Percentiles rank a stretch among this genome's conserved stretches.
Conservation (phyloP, 1,284 basidiomycete genomes). For the Pterula multifida region DNA sequence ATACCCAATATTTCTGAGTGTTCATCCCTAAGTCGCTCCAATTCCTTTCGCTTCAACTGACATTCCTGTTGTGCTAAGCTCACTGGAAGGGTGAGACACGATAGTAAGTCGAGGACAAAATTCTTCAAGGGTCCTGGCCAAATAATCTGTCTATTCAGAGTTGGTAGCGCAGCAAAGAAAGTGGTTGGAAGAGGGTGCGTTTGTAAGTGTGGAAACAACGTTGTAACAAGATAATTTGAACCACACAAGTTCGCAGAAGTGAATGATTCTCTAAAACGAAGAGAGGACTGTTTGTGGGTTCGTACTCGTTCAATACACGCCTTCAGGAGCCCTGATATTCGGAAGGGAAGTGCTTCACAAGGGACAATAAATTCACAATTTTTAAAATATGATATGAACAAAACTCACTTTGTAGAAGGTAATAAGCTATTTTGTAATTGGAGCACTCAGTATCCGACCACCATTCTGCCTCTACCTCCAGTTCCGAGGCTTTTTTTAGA, state of each 20-base stretch:
- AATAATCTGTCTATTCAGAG: neutral
- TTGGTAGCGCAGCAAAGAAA: slow-evolving; percentile 7
- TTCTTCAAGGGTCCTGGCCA: neutral
- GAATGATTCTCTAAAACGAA: slow-evolving; percentile 36
- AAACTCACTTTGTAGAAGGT: slow-evolving; percentile 57
- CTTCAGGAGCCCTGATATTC: slow-evolving; percentile 29
- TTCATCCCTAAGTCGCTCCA: slow-evolving; percentile 51
- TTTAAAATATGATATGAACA: slow-evolving; percentile 1
- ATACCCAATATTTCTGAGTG: slow-evolving; percentile 50
- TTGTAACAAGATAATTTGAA: slow-evolving; percentile 35
- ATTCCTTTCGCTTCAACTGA: slow-evolving; percentile 37
- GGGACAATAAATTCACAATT: slow-evolving; percentile 8
- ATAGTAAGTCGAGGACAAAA: slow-evolving; percentile 4
- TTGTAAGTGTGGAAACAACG: slow-evolving; percentile 52
- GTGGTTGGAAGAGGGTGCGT: slow-evolving; percentile 9
- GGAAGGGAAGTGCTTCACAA: slow-evolving; percentile 41
- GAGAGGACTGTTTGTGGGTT: slow-evolving; percentile 33
- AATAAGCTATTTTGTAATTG: slow-evolving; percentile 31
- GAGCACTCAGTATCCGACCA: slow-evolving; percentile 60
- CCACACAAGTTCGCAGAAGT: slow-evolving; percentile 31
- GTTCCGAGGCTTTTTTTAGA: slow-evolving; percentile 46
- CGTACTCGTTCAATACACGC: slow-evolving; percentile 35
- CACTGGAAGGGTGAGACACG: slow-evolving; percentile 28
- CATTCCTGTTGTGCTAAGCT: slow-evolving; percentile 56
- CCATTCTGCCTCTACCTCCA: slow-evolving; percentile 65